Evolutionary conservation across 2,329 filamentous ascomycete genomes (phyloP).

Genomic region (Penicillium oxalicum): DNA sequence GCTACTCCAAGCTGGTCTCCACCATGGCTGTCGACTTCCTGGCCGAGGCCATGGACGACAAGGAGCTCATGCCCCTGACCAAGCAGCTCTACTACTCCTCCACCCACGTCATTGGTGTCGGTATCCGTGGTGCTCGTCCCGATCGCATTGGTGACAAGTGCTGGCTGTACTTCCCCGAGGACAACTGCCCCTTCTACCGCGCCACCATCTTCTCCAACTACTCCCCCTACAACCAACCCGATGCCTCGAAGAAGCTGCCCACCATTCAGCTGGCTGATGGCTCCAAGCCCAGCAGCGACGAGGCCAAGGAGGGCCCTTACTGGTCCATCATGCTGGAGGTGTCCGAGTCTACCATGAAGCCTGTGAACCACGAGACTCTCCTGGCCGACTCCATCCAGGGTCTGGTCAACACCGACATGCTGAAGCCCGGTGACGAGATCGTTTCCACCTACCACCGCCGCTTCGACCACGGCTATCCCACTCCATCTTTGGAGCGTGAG

Average conservation of each 20-base stretch:
- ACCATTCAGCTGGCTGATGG: conserved; percentile 83
- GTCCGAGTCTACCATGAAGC: conserved; percentile 92
- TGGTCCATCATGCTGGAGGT: conserved; percentile 99
- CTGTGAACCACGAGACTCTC: conserved; percentile 77
- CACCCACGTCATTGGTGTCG: conserved; percentile 95
- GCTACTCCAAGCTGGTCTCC: conserved; percentile 86
- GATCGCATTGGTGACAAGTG: conserved; percentile 99
- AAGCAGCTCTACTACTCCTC: conserved; percentile 95
- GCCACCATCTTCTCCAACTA: conserved; percentile 99
- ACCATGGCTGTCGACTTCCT: conserved; percentile 95
- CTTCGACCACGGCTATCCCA: conserved; percentile 98
- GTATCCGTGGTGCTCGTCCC: conserved; percentile 82
- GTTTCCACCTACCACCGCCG: conserved; percentile 96
- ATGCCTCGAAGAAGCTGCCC: conserved; percentile 70
- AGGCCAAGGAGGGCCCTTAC: conserved; percentile 84
- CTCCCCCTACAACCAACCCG: conserved; percentile 95
- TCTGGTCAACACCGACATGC: conserved; percentile 96
- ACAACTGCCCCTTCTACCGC: conserved; percentile 98
- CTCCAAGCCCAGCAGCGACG: conserved; percentile 65
- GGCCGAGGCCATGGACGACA: conserved; percentile 78
- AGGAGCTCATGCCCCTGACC: conserved; percentile 73
- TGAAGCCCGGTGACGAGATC: conserved; percentile 84
- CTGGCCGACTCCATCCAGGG: conserved; percentile 90
- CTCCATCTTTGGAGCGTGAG: conserved; percentile 89
- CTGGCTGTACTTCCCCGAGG: conserved; percentile 99